Conservation (phyloP, 345 rosid species). For the Trapa incisa region DNA sequence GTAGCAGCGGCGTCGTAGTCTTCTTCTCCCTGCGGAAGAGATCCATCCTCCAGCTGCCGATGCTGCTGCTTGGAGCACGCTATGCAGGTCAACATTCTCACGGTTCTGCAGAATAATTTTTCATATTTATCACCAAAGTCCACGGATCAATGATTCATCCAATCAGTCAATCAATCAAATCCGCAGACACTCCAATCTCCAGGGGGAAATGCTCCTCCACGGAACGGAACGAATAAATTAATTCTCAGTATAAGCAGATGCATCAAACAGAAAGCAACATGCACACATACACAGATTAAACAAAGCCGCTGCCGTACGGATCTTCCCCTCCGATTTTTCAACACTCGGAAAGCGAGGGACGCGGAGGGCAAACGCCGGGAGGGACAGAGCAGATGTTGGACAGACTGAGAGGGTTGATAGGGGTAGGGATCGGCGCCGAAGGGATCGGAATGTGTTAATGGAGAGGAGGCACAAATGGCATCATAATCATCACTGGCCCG, state of each 20-base stretch:
- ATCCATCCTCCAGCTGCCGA: slow-evolving; percentile 34
- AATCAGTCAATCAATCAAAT: not conserved
- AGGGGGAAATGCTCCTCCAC: not conserved
- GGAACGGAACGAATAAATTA: not conserved
- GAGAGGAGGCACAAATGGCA: not conserved
- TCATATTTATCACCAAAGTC: not conserved
- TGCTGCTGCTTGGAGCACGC: slow-evolving; percentile 62
- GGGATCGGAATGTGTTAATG: not conserved
- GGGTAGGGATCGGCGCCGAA: not conserved
- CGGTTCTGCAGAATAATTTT: not conserved
- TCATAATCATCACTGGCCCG: not conserved
- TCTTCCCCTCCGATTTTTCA: not conserved
- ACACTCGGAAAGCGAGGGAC: not conserved
- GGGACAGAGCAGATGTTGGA: no score
- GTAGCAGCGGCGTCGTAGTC: slow-evolving; percentile 52
- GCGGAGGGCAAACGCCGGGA: no score
- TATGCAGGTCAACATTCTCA: slow-evolving; percentile 79
- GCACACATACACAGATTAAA: not conserved
- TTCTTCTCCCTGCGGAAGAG: slow-evolving; percentile 28
- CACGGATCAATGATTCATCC: not conserved
- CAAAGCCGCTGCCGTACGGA: slow-evolving; percentile 4
- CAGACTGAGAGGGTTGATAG: not conserved
- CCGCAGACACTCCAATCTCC: not conserved
- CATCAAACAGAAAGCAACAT: not conserved
- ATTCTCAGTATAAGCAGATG: not conserved